A percentile compares a stretch with the other conserved stretches of the same genome.
phyloP scores from a whole-genome alignment of 176 grass and related monocot genomes.

The Aegilops sharonensis region DNA sequence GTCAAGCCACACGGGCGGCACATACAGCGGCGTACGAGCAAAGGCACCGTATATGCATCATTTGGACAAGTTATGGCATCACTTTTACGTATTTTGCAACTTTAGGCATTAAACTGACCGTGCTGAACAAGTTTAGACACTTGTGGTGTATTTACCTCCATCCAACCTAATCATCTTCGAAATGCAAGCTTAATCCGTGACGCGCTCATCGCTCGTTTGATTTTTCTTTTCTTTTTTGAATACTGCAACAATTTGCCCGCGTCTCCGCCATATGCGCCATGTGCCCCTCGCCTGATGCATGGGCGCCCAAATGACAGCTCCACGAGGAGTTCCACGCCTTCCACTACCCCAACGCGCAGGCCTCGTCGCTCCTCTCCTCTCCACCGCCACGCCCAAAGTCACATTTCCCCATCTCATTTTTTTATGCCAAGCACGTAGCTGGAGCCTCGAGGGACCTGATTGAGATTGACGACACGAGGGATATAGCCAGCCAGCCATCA shows the following conservation, averaged over 20 bases:
- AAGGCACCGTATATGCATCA: too few species aligned
- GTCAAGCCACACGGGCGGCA: too few species aligned
- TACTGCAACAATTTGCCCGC: neutral
- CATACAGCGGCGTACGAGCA: too few species aligned
- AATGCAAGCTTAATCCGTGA: neutral
- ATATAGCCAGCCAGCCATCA: neutral
- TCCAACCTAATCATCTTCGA: neutral
- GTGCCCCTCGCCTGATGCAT: constrained; percentile 28
- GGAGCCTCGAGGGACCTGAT: neutral
- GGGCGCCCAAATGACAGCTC: neutral
- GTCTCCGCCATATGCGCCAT: neutral
- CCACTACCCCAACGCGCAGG: constrained; percentile 18
- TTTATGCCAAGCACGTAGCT: constrained; percentile 12
- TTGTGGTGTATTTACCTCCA: too few species aligned
- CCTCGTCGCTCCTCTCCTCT: neutral
- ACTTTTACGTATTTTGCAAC: too few species aligned
- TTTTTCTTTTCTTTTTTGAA: neutral
- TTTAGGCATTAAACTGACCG: too few species aligned
- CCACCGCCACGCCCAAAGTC: neutral
- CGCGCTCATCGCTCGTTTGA: neutral
- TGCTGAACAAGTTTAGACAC: too few species aligned
- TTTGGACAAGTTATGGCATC: too few species aligned
- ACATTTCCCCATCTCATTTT: neutral
- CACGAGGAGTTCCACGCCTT: neutral
- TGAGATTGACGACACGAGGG: neutral